Conservation (phyloP, 805 yeast species). For the Pichia insulana region DNA sequence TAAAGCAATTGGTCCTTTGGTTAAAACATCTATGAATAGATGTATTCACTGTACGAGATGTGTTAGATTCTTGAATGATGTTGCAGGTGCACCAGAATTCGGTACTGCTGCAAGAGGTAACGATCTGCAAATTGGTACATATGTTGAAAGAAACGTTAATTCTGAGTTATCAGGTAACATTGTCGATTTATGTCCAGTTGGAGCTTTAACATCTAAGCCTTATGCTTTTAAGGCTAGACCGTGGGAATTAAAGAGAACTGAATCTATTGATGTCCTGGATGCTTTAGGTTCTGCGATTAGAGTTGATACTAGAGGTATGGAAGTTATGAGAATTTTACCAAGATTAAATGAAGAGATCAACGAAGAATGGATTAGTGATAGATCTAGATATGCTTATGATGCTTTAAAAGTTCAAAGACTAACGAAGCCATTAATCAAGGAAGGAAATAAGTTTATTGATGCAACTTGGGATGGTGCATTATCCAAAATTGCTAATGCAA, state of each 20-base stretch:
- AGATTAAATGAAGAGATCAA: slow-evolving; percentile 78
- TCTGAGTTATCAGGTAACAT: slow-evolving; percentile 82
- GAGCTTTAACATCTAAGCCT: slow-evolving; percentile 84
- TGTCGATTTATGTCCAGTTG: slow-evolving; percentile 85
- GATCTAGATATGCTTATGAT: slow-evolving; percentile 77
- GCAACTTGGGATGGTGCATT: slow-evolving; percentile 88
- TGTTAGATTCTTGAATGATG: slow-evolving; percentile 81
- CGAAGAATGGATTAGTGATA: slow-evolving; percentile 89
- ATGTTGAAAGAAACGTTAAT: slow-evolving; percentile 75
- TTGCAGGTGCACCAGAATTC: slow-evolving; percentile 88
- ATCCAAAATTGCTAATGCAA: slow-evolving; percentile 56
- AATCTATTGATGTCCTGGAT: slow-evolving; percentile 76
- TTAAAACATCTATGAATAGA: slow-evolving; percentile 86
- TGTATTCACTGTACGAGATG: slow-evolving; percentile 91
- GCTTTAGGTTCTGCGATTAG: slow-evolving; percentile 77
- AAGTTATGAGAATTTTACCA: slow-evolving; percentile 81
- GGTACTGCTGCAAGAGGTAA: slow-evolving; percentile 88
- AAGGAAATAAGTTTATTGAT: slow-evolving; percentile 58
- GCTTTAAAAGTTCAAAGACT: slow-evolving; percentile 81
- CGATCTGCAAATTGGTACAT: slow-evolving; percentile 87
- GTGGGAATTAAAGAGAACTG: slow-evolving; percentile 88
- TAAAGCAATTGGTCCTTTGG: slow-evolving; percentile 82
- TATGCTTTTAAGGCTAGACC: slow-evolving; percentile 90
- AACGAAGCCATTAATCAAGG: slow-evolving; percentile 69
- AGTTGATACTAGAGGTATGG: slow-evolving; percentile 80